Evolutionary conservation across 345 rosid species (phyloP).

Genomic region (Lagerstroemia speciosa): DNA sequence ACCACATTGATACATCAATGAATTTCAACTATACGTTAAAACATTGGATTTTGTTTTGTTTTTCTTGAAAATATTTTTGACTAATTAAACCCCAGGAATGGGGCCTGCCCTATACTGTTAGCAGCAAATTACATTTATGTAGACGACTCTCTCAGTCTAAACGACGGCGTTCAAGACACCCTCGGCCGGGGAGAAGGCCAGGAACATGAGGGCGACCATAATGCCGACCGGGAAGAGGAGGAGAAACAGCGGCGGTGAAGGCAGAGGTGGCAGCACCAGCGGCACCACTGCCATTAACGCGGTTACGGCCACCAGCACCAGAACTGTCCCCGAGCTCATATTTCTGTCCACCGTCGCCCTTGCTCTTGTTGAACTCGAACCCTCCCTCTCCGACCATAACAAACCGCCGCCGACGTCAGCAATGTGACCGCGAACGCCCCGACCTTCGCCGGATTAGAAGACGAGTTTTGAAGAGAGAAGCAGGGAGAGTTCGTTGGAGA

Average conservation of each 20-base stretch:
- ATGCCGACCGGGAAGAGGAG: slow-evolving; percentile 54
- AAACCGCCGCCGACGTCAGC: too few species aligned
- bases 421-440: too few species aligned
- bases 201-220: slow-evolving; percentile 55
- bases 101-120: too few species aligned
- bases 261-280: slow-evolving; percentile 58
- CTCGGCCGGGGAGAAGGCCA: slow-evolving; percentile 46
- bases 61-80: too few species aligned
- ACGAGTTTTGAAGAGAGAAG: too few species aligned
- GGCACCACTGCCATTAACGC: slow-evolving; percentile 47
- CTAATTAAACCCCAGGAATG: too few species aligned
- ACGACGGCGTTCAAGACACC: slow-evolving; percentile 11
- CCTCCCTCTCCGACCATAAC: slow-evolving; percentile 3
- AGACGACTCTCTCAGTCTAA: not conserved
- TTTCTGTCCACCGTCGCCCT: not conserved
- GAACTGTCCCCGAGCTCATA: slow-evolving; percentile 20
- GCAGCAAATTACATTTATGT: not conserved
- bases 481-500: too few species aligned
- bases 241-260: slow-evolving; percentile 53
- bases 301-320: slow-evolving; percentile 28
- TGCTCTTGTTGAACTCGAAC: not conserved
- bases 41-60: too few species aligned
- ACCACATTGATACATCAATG: too few species aligned
- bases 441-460: too few species aligned
- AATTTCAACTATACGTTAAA: too few species aligned